phyloP scores from a whole-genome alignment of 1,284 basidiomycete genomes.

The Erythrobasidium hasegawianum region DNA sequence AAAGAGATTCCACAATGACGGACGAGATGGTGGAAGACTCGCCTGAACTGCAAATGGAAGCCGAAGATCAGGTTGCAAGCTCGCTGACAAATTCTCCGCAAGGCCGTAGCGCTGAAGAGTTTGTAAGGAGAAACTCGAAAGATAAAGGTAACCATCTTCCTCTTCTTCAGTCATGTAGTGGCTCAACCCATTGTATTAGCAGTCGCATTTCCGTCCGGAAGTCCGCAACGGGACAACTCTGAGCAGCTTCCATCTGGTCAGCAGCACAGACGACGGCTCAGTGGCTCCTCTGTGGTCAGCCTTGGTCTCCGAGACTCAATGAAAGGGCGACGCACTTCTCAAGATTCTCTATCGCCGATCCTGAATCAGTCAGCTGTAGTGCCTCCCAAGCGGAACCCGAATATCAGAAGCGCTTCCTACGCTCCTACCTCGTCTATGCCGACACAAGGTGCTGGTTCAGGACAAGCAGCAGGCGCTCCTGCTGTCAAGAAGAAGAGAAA shows the following conservation, averaged over 20 bases:
- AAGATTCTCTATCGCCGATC: neutral
- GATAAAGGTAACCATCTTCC: too few species aligned
- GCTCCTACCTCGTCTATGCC: constrained; percentile 6
- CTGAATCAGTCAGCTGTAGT: neutral
- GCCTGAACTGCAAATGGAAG: too few species aligned
- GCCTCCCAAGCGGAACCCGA: neutral
- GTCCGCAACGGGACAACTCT: neutral
- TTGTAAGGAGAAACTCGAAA: too few species aligned
- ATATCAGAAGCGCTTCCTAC: constrained; percentile 9
- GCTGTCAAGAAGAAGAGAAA: constrained; percentile 52
- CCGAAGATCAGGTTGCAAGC: too few species aligned
- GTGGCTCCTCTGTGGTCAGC: neutral
- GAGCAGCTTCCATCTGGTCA: neutral
- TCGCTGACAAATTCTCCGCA: too few species aligned
- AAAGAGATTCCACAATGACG: neutral
- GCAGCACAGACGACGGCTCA: neutral
- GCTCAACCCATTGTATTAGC: too few species aligned
- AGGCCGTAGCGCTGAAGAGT: too few species aligned
- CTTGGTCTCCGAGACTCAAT: neutral
- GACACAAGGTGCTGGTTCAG: neutral
- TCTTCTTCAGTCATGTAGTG: too few species aligned
- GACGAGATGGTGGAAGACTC: neutral
- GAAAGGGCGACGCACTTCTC: neutral
- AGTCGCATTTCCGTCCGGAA: neutral
- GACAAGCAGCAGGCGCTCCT: constrained; percentile 9